Base-by-base conservation (phyloP, 345 rosid genomes). In the Combretum micranthum region DNA sequence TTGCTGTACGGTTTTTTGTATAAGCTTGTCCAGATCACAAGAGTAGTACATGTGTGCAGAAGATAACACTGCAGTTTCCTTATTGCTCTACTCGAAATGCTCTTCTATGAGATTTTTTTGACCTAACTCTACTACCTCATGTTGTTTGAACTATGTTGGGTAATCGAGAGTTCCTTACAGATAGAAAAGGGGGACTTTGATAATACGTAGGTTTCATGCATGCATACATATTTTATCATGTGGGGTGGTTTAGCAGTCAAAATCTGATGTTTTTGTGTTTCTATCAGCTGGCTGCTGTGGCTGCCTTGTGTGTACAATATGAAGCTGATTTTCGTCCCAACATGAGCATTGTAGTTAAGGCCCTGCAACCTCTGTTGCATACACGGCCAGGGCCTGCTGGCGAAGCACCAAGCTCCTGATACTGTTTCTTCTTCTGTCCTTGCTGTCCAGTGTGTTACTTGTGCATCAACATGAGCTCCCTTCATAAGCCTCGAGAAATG, bases 251-350 rank as follows among this genome's bases (percentile, higher is more conserved):
- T 49, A 3, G 8, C 15, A 17, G 9, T 20, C 26, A 10, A n/a
- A n/a, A 44, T 42, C 49, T 45, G 19, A 57, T 52, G 47, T 57
- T 4, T 43, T 21, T 18, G 42, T 20, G 23, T 61, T 6, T 19
- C 32, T 48, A 39, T 62, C 77, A 91, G 96, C 77, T 88, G 64
- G 98, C 98, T 20, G 92, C 95, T 4, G 95, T 91, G 4, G 95
- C 95, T 64, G 96, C 93, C 11, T 74, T 91, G 65, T 86, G 95
- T 46, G 90, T 88, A 75, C 95, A 91, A 72, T 88, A 81, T 37
- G 98, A 91, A 69, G 87, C 98, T 42, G 98, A 85, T 76, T 91
- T 91, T 66, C 83, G 95, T 69, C 98, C 93, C 25, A 88, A 88
- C 75, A 86, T 86, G 95, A 91, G 98, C 80, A 88, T 86, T 16